Evolutionary conservation across 805 yeast genomes (phyloP).

Genomic region (Cyberlindnera maclurae): DNA sequence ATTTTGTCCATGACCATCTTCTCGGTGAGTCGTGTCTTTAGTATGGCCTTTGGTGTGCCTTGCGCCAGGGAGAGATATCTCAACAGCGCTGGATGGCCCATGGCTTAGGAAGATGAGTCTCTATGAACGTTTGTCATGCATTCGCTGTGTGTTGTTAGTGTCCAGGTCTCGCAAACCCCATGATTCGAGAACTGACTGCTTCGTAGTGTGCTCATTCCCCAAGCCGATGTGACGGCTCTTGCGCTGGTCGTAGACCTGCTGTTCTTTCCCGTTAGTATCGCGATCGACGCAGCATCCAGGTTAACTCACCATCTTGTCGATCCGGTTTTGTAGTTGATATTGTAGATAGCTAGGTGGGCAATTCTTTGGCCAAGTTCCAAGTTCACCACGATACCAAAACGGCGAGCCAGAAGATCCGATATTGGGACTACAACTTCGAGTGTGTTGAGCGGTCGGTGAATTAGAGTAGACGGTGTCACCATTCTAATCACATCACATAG

Average conservation of each 20-base stretch:
- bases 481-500: too few species aligned
- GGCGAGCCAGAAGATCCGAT: too few species aligned
- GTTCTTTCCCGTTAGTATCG: constrained; percentile 35
- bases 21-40: constrained; percentile 29
- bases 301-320: constrained; percentile 3
- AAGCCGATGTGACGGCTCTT: constrained; percentile 65
- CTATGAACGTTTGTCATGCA: constrained; percentile 62
- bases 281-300: not conserved
- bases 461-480: too few species aligned
- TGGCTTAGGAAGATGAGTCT: constrained; percentile 56
- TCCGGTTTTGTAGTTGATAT: too few species aligned
- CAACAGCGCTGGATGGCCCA: constrained; percentile 50
- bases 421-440: constrained; percentile 8
- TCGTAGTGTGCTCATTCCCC: constrained; percentile 66
- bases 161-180: too few species aligned
- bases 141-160: constrained; percentile 30
- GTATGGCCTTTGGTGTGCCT: constrained; percentile 35
- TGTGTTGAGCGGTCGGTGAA: constrained; percentile 7
- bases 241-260: constrained; percentile 46
- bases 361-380: too few species aligned
- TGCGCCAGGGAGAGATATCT: constrained; percentile 47
- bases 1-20: constrained; percentile 45
- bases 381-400: too few species aligned
- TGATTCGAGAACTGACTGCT: constrained; percentile 28
- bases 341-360: too few species aligned